phyloP scores from a whole-genome alignment of 164 flowering plant genomes.

The Nelumbo lutea region DNA sequence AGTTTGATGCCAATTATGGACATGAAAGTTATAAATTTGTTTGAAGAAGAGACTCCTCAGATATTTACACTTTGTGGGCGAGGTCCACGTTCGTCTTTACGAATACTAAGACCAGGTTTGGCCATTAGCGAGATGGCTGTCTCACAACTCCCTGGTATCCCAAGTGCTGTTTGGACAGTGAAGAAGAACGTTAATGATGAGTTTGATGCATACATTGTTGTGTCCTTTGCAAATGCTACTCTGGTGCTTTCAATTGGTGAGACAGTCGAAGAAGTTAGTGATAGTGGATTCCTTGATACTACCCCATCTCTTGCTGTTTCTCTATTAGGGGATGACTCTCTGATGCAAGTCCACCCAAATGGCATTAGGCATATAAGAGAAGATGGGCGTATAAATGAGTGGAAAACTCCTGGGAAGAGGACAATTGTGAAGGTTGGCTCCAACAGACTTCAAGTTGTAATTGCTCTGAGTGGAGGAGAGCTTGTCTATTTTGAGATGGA shows the following conservation, averaged over 20 bases:
- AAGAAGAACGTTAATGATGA: slow-evolving; percentile 90
- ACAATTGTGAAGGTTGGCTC: slow-evolving; percentile 78
- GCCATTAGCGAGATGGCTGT: slow-evolving; percentile 99
- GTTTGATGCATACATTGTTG: slow-evolving; percentile 98
- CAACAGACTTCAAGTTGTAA: slow-evolving; percentile 75
- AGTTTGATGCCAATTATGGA: slow-evolving; percentile 99
- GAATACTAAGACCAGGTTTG: slow-evolving; percentile 89
- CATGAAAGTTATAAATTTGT: slow-evolving; percentile 80
- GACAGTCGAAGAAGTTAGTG: slow-evolving; percentile 94
- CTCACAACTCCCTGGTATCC: slow-evolving; percentile 94
- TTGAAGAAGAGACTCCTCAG: slow-evolving; percentile 98
- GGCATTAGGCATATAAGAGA: slow-evolving; percentile 84
- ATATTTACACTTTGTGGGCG: slow-evolving; percentile 92
- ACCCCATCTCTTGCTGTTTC: slow-evolving; percentile 82
- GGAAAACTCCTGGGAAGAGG: slow-evolving; percentile 88
- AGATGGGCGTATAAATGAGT: slow-evolving; percentile 80
- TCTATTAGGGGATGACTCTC: slow-evolving; percentile 72
- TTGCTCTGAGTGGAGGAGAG: slow-evolving; percentile 81
- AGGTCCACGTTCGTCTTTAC: slow-evolving; percentile 87
- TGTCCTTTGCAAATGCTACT: slow-evolving; percentile 93
- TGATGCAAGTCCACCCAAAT: slow-evolving; percentile 83
- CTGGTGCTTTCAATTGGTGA: slow-evolving; percentile 99
- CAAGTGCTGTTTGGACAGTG: slow-evolving; percentile 99
- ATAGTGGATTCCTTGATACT: slow-evolving; percentile 79
- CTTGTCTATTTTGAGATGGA: slow-evolving; percentile 80